Base-by-base conservation (phyloP, 441 rosid genomes). In the Biscutella laevigata region DNA sequence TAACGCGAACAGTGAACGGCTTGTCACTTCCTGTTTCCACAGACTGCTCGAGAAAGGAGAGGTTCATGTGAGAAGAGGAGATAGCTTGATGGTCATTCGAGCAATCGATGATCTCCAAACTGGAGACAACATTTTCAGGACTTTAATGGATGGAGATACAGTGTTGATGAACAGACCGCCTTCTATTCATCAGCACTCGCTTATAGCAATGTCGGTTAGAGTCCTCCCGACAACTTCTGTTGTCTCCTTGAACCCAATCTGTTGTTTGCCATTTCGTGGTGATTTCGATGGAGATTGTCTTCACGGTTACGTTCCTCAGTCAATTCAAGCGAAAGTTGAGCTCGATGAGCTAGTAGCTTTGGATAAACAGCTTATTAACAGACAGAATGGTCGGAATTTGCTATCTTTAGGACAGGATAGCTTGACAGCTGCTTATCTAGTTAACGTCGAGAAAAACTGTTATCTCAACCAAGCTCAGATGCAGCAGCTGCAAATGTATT, bases 231-330 rank as follows among this genome's bases (percentile, higher is more conserved):
- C 71, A 7, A 62, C 68, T 28, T 86, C 92, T 9, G 87, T 79
- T 56, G 84, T 92, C 24, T 81, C 97, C 2, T 71, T 94, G 64
- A 94, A 89, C 45, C 99, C 99, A 0, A 83, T 94, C 2, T 78
- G 85, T 22, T 94, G 99, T 62, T 53, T 83, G 15, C 97, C 99
- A 14, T 78, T 94, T 38, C 91, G 88, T 37, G 99, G 96, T 10
- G 99, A 94, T 69, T 94, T 94, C 51, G 99, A 94, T 50, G 99
- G 99, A 9, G 99, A 89, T 45, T 89, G 99, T 71, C 73, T 94
- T 19, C 99, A 94, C 40, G 99, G 99, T 17, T 94, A 84, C 48
- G 76, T 94, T 64, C 95, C 99, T 27, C 96, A 94, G 60, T 83
- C 97, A 0, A 57, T 94, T 32, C 81, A 74, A 34, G 69, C 95